Evolutionary conservation across 148 eudicot genomes (phyloP).

Genomic region (Agrostemma githago): DNA sequence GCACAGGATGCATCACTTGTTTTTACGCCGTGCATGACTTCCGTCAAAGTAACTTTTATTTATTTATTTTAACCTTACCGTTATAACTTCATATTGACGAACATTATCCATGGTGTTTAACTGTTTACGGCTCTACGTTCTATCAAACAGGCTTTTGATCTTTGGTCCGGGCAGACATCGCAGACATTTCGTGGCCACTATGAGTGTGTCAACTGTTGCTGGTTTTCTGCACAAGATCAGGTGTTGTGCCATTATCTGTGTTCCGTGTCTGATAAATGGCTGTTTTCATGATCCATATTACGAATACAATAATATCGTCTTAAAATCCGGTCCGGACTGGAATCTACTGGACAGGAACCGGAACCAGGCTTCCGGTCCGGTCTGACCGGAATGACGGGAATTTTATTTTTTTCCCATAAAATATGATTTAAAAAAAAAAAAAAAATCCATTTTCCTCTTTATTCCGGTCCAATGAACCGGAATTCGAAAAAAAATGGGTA

Average conservation of each 20-base stretch:
- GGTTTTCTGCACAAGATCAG: constrained; percentile 73
- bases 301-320: no score
- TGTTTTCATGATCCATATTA: no score
- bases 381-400: no score
- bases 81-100: background rate
- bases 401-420: no score
- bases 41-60: constrained; percentile 61
- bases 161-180: constrained; percentile 74
- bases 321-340: no score
- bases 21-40: constrained; percentile 87
- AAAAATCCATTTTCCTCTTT: no score
- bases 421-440: no score
- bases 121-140: constrained; percentile 4
- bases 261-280: no score
- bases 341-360: no score
- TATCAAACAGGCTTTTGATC: constrained; percentile 62
- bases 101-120: background rate
- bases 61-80: background rate
- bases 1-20: constrained; percentile 70
- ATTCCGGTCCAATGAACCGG: no score
- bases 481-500: no score
- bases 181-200: constrained; percentile 71
- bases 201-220: constrained; percentile 84
- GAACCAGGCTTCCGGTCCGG: no score
- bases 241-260: constrained; percentile 34